Percentiles rank a stretch among this genome's conserved stretches.
Conservation (phyloP, 495 filamentous ascomycete species). For the Neurospora sp. region DNA sequence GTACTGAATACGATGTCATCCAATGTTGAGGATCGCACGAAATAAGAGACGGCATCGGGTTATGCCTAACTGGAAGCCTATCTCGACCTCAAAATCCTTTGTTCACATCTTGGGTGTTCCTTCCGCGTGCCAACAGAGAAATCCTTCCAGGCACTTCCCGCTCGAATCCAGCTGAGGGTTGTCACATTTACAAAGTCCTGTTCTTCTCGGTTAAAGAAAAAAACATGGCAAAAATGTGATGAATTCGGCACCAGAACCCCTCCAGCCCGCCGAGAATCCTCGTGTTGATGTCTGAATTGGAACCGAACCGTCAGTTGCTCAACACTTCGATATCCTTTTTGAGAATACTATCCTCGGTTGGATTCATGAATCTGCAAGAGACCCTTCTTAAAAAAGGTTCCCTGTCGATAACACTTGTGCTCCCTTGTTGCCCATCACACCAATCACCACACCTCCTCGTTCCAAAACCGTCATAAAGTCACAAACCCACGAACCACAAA, state of each 20-base stretch:
- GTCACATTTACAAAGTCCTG: neutral
- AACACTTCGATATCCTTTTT: neutral
- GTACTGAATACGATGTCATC: neutral
- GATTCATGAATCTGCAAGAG: neutral
- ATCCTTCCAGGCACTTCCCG: neutral
- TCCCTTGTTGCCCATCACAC: neutral
- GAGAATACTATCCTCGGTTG: neutral
- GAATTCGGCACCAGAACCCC: neutral
- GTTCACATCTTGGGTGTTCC: neutral
- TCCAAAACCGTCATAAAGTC: neutral
- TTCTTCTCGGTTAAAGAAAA: neutral
- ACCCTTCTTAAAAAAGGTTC: neutral
- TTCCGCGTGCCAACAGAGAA: neutral
- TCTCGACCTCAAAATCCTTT: neutral
- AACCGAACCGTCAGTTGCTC: neutral
- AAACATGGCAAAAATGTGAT: neutral
- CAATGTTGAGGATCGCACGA: neutral
- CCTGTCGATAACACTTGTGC: neutral
- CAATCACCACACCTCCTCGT: neutral
- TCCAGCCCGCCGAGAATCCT: neutral
- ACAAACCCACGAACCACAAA: neutral
- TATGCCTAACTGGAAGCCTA: neutral
- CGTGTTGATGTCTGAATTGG: neutral
- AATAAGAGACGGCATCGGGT: neutral
- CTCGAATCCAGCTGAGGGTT: neutral